Evolutionary conservation across 208 protist species (phyloP), one percentile per base, ranked within the genome.

Genomic region (Wallacemonas sp.): DNA sequence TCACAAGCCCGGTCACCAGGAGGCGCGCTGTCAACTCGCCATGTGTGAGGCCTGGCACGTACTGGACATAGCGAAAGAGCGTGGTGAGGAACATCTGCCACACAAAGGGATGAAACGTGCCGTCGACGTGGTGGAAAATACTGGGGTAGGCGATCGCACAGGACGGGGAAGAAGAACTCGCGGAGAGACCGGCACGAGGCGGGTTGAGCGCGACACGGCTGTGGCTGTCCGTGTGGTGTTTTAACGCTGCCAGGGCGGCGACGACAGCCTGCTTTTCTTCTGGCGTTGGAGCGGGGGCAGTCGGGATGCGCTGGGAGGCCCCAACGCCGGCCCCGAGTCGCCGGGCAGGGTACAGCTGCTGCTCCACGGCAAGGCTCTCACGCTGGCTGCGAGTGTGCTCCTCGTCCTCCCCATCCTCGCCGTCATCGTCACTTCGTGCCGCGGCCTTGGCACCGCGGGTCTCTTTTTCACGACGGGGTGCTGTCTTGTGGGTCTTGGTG

Each of bases 51-150:
- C 80, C 82, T 5, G 90, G 86, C 49, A 80, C 75, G 19, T 77
- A 56, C 21, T 85, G 75, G 27, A 93, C 55, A 39, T 77, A 80
- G 47, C 68, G 64, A 60, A 88, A 92, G 17, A 90, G 63, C 19
- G 70, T 51, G 27, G 77, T 71, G 19, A 93, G 68, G 45, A 89
- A 80, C 19, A 71, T 63, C 30, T 79, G 61, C 90, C 90, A 96
- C 46, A 93, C 74, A 80, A 84, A 93, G 26, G 60, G 58, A 56
- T 96, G 84, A 33, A 93, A 88, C 1, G 82, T 71, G 27, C 90
- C 90, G 62, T 96, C 86, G 14, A 92, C 80, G 55, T 96, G 90
- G 46, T 89, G 83, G 47, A 96, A 96, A 51, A 91, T 79, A 61
- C 86, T 93, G 19, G 90, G 90, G 68, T 90, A 96, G 3, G 69